These are phyloP conservation scores for Saccharomyces hybrid DNA, from an alignment of 1,139 yeast genomes.

Conservation along the genomic window DNA sequence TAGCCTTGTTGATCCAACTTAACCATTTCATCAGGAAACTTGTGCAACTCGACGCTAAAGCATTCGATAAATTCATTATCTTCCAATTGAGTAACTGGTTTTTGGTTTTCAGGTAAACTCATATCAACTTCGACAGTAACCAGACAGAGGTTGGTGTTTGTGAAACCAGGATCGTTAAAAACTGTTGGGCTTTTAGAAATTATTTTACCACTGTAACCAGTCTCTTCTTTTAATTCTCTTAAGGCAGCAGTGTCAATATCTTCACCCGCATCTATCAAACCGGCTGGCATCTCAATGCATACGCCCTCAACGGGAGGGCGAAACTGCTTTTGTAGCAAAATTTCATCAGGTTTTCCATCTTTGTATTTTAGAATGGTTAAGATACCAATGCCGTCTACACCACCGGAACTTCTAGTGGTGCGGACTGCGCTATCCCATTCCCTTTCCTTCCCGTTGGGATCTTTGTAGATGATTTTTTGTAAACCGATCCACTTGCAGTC, in stretches of 20 bases:
- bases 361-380: constrained; percentile 54
- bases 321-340: constrained; percentile 78
- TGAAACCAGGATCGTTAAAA: constrained; percentile 88
- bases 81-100: constrained; percentile 70
- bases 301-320: constrained; percentile 87
- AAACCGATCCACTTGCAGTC: constrained; percentile 54
- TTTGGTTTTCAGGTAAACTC: constrained; percentile 49
- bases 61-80: constrained; percentile 86
- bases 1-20: constrained; percentile 56
- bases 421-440: constrained; percentile 92
- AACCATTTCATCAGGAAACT: constrained; percentile 48
- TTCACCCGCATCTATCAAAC: constrained; percentile 81
- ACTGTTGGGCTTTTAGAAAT: constrained; percentile 46
- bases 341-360: constrained; percentile 41
- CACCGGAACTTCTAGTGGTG: constrained; percentile 60
- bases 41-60: constrained; percentile 55
- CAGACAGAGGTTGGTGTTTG: constrained; percentile 78
- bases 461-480: constrained; percentile 56
- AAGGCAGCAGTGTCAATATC: constrained; percentile 70
- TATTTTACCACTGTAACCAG: constrained; percentile 66
- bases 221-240: constrained; percentile 83
- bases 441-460: constrained; percentile 51
- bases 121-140: constrained; percentile 77
- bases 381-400: constrained; percentile 82
- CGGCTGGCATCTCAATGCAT: constrained; percentile 92